phyloP scores from a whole-genome alignment of 163 green algal species.

The Volvox carteri region DNA sequence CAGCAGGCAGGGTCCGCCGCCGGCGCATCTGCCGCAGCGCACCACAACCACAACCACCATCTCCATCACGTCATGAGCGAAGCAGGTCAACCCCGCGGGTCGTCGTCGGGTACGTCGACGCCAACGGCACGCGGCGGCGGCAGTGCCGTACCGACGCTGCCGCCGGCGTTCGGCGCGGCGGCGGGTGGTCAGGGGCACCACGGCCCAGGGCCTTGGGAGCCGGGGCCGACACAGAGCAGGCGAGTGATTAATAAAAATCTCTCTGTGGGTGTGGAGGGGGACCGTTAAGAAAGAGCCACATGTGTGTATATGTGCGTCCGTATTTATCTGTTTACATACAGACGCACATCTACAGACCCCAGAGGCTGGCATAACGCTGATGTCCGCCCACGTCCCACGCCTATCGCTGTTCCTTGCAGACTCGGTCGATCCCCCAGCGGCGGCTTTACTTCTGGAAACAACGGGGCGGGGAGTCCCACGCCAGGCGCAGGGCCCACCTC shows the following conservation, averaged over 20 bases:
- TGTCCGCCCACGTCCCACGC: too few species aligned
- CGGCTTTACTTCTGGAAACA: not conserved
- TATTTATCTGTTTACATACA: too few species aligned
- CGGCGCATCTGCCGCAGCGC: not conserved
- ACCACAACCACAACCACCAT: too few species aligned
- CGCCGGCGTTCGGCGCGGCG: not conserved
- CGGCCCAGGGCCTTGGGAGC: not conserved
- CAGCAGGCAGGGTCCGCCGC: not conserved
- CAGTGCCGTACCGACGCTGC: constrained; percentile 23
- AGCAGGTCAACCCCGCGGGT: not conserved
- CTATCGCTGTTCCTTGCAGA: too few species aligned
- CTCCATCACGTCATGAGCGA: not conserved
- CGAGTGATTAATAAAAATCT: too few species aligned
- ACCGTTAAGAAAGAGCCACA: not conserved
- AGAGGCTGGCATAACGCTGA: too few species aligned
- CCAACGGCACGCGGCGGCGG: constrained; percentile 3
- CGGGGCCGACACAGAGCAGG: not conserved
- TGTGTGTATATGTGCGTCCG: not conserved
- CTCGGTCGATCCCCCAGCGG: constrained; percentile 26
- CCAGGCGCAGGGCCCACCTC: not conserved
- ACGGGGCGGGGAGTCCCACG: not conserved
- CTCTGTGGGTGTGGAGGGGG: too few species aligned
- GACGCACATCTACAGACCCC: too few species aligned
- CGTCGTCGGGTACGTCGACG: constrained; percentile 8
- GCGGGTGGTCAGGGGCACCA: not conserved